phyloP scores from a whole-genome alignment of 2,329 filamentous ascomycete genomes.

The Plectosphaerella plurivora region DNA sequence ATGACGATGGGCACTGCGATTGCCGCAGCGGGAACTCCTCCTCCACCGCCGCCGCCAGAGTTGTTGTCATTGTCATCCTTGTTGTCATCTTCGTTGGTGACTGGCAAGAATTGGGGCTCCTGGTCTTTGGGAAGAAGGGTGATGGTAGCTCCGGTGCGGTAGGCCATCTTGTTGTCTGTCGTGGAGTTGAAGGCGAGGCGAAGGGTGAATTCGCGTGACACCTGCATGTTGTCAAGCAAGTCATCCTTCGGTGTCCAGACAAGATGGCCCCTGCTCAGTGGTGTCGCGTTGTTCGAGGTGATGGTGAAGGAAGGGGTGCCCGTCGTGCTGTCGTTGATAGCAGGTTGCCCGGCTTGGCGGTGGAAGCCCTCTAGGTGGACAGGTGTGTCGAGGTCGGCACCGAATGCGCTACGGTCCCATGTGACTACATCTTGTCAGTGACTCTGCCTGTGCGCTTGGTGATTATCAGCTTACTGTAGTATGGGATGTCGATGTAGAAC shows the following conservation, averaged over 20 bases:
- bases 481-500: constrained; percentile 22
- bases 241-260: constrained; percentile 17
- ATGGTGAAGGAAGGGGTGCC: constrained; percentile 6
- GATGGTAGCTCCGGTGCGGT: constrained; percentile 18
- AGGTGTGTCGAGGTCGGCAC: constrained; percentile 9
- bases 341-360: constrained; percentile 2
- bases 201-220: constrained; percentile 12
- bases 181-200: constrained; percentile 15
- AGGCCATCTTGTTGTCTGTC: constrained; percentile 9
- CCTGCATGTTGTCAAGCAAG: constrained; percentile 13
- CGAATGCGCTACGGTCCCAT: constrained; percentile 23
- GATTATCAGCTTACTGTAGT: constrained; percentile 22
- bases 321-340: neutral
- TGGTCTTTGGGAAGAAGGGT: constrained; percentile 10
- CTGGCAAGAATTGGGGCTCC: neutral
- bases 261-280: constrained; percentile 19
- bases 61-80: neutral
- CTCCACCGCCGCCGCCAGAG: neutral
- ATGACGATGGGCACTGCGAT: constrained; percentile 24
- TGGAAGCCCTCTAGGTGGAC: constrained; percentile 14
- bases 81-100: neutral
- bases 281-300: neutral
- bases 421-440: constrained; percentile 20
- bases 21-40: constrained; percentile 4
- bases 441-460: neutral